Percentiles rank a stretch among this genome's conserved stretches.
Evolutionary conservation across 495 filamentous ascomycete species (phyloP).

Genomic region (Hyaloscypha variabilis): DNA sequence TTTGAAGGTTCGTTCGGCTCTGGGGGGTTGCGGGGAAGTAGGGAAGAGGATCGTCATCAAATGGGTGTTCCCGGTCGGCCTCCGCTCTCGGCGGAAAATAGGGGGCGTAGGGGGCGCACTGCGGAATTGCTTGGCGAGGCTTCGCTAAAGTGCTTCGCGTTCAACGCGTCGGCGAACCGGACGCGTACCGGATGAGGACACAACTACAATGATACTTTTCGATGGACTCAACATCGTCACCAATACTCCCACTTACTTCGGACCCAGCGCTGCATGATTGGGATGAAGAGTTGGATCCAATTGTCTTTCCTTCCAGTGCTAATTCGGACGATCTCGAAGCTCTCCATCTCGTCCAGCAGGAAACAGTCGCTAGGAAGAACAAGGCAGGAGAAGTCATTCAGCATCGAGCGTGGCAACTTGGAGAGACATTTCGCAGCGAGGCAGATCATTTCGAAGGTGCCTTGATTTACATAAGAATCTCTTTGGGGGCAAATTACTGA

Average conservation of each 20-base stretch:
- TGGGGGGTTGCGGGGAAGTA: slow-evolving; percentile 2
- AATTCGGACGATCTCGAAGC: slow-evolving; percentile 65
- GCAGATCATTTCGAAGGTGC: slow-evolving; percentile 29
- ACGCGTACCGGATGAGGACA: no score
- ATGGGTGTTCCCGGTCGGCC: neutral
- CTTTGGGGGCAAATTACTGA: slow-evolving; percentile 8
- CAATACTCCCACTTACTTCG: slow-evolving; percentile 20
- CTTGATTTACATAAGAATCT: neutral
- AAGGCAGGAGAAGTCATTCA: slow-evolving; percentile 60
- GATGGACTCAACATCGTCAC: slow-evolving; percentile 25
- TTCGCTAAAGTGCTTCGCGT: slow-evolving; percentile 12
- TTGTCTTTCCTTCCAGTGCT: slow-evolving; percentile 10
- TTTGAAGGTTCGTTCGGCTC: neutral
- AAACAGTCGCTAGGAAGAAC: slow-evolving; percentile 52
- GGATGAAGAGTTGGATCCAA: slow-evolving; percentile 11
- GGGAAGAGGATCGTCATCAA: neutral
- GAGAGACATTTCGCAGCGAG: slow-evolving; percentile 66
- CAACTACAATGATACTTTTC: slow-evolving; percentile 7
- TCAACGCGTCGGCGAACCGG: slow-evolving; percentile 10
- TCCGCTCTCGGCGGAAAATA: neutral
- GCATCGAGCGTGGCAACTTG: slow-evolving; percentile 59
- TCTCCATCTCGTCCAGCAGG: slow-evolving; percentile 50
- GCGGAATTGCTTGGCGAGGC: neutral
- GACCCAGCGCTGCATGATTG: slow-evolving; percentile 25
- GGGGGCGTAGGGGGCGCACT: no score